phyloP scores from a whole-genome alignment of 345 rosid genomes.

The Rhodamnia argentea region DNA sequence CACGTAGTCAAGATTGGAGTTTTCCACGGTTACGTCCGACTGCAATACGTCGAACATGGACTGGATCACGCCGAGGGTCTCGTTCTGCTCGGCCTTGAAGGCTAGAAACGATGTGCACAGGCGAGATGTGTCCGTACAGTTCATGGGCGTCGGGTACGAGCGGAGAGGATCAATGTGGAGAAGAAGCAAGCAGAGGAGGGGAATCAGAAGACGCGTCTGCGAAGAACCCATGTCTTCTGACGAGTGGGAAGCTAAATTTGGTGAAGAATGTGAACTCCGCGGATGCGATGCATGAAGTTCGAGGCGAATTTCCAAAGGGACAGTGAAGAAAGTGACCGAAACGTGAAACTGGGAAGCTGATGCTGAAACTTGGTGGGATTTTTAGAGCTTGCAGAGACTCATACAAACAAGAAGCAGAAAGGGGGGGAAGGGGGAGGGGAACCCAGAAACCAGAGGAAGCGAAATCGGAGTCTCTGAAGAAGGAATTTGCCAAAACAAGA shows the following conservation, averaged over 20 bases:
- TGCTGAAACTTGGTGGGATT: background rate
- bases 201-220: slow-evolving; percentile 1
- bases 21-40: slow-evolving; percentile 44
- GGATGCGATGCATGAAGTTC: background rate
- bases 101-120: slow-evolving; percentile 82
- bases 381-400: background rate
- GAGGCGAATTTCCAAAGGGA: background rate
- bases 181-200: slow-evolving; percentile 9
- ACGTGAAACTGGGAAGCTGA: background rate
- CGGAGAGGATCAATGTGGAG: slow-evolving; percentile 1
- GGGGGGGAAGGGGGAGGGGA: background rate
- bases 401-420: background rate
- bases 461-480: background rate
- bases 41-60: slow-evolving; percentile 90
- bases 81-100: slow-evolving; percentile 55
- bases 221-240: background rate
- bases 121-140: slow-evolving; percentile 73
- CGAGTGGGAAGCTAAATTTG: background rate
- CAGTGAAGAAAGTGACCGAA: background rate
- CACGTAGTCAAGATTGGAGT: slow-evolving; percentile 35
- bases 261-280: background rate
- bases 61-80: slow-evolving; percentile 50
- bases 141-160: slow-evolving; percentile 51
- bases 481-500: background rate
- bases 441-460: background rate